phyloP scores from a whole-genome alignment of 768 basidiomycete species.

The Suillus decipiens region DNA sequence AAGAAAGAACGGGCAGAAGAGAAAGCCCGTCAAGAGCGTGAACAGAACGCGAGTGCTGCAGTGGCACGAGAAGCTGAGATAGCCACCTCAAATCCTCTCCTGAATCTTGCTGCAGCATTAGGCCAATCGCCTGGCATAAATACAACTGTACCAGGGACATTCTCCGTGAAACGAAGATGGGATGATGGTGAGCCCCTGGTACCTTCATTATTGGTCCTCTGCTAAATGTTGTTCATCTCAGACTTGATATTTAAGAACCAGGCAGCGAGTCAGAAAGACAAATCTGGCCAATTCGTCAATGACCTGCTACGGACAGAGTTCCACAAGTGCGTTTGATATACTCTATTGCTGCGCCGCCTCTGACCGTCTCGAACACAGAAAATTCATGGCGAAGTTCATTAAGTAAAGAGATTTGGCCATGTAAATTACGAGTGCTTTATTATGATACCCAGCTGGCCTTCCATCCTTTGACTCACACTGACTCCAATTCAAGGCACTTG shows the following conservation, averaged over 20 bases:
- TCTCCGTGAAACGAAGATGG: constrained; percentile 92
- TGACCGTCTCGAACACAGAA: constrained; percentile 46
- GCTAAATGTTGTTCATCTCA: constrained; percentile 32
- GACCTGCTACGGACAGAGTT: constrained; percentile 93
- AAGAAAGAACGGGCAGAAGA: constrained; percentile 95
- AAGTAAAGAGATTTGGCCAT: constrained; percentile 41
- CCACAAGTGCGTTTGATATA: constrained; percentile 66
- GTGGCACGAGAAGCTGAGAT: constrained; percentile 78
- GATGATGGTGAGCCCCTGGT: constrained; percentile 71
- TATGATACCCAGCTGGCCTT: not conserved
- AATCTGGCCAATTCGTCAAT: constrained; percentile 86
- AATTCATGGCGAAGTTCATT: constrained; percentile 92
- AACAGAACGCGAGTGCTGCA: constrained; percentile 61
- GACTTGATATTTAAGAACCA: constrained; percentile 99
- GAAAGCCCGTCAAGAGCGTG: constrained; percentile 78
- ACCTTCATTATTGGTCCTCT: constrained; percentile 7
- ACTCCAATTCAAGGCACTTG: not conserved
- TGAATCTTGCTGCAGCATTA: constrained; percentile 90
- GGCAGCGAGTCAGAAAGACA: constrained; percentile 67
- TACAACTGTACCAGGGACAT: constrained; percentile 77
- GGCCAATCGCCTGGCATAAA: constrained; percentile 75
- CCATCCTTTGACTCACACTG: not conserved
- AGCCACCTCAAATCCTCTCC: constrained; percentile 83
- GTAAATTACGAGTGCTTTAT: not conserved
- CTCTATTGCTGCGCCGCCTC: constrained; percentile 8